Percentiles rank a stretch among this genome's conserved stretches.
phyloP scores from a whole-genome alignment of 805 yeast genomes.

The Hanseniaspora valbyensis region DNA sequence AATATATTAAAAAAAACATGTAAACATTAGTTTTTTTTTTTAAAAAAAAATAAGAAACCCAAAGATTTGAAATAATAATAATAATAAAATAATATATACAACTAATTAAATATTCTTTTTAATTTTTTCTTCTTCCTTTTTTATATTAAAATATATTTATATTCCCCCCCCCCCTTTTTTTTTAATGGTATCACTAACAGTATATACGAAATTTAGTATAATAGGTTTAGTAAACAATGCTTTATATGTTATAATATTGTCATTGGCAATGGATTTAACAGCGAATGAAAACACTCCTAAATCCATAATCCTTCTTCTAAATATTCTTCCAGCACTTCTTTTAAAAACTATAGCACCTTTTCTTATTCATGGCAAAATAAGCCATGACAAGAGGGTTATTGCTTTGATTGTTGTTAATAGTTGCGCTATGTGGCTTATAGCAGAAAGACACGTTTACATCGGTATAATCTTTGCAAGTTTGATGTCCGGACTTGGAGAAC shows the following conservation, averaged over 20 bases:
- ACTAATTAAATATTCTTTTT: too few species aligned
- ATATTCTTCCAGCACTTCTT: conserved; percentile 70
- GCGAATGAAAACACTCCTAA: conserved; percentile 74
- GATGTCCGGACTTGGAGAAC: conserved; percentile 84
- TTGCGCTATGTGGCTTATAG: conserved; percentile 61
- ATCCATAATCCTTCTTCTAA: conserved; percentile 73
- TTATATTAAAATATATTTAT: too few species aligned
- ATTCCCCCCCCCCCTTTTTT: too few species aligned
- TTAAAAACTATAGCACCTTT: conserved; percentile 70
- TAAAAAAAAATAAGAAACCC: too few species aligned
- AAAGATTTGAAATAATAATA: too few species aligned
- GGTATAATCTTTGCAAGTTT: conserved; percentile 74
- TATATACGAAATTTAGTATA: conserved; percentile 54
- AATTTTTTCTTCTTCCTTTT: too few species aligned
- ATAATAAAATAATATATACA: too few species aligned
- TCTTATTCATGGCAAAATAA: conserved; percentile 48
- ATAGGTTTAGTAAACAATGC: conserved; percentile 85
- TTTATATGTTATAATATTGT: conserved; percentile 77
- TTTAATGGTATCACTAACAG: neutral
- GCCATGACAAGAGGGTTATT: conserved; percentile 46
- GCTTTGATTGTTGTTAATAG: conserved; percentile 48
- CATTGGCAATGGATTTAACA: conserved; percentile 87
- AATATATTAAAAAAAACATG: too few species aligned
- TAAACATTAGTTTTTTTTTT: neutral
- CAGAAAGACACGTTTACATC: conserved; percentile 49